Evolutionary conservation across 1,284 basidiomycete genomes (phyloP).

Genomic region (Tilletia horrida): DNA sequence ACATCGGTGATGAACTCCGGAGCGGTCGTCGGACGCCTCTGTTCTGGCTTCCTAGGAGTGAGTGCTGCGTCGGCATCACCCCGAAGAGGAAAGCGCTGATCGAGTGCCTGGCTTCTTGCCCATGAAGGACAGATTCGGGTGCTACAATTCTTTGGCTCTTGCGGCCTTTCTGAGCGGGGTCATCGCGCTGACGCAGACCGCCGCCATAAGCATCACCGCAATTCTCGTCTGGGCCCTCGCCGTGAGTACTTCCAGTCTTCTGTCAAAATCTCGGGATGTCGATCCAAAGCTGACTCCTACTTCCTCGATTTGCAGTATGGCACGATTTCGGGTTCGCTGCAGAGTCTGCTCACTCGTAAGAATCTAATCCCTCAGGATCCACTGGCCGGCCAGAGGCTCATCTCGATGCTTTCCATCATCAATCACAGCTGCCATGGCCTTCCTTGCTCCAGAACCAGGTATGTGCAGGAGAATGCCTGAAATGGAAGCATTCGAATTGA

Average conservation of each 20-base stretch:
- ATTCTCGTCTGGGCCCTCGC: not conserved
- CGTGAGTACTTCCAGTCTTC: not conserved
- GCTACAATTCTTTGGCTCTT: not conserved
- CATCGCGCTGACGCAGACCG: not conserved
- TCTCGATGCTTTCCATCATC: not conserved
- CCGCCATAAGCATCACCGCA: not conserved
- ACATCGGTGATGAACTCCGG: slow-evolving; percentile 18
- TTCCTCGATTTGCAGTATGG: not conserved
- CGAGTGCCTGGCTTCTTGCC: not conserved
- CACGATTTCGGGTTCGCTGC: not conserved
- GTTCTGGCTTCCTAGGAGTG: too few relatives aligned
- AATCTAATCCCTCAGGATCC: not conserved
- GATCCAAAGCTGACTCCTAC: not conserved
- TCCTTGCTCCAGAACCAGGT: not conserved
- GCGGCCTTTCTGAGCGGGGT: slow-evolving; percentile 4
- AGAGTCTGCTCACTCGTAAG: slow-evolving; percentile 13
- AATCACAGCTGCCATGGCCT: not conserved
- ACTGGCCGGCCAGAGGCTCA: too few relatives aligned
- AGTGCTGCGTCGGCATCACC: not conserved
- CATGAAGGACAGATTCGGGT: not conserved
- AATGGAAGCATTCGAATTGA: not conserved
- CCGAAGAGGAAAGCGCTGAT: not conserved
- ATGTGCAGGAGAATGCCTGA: too few relatives aligned
- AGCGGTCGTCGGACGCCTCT: slow-evolving; percentile 18
- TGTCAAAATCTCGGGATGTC: not conserved